These are phyloP conservation scores for Kluyveromyces marxianus DNA, from an alignment of 1,139 yeast species.

Conservation along the genomic window DNA sequence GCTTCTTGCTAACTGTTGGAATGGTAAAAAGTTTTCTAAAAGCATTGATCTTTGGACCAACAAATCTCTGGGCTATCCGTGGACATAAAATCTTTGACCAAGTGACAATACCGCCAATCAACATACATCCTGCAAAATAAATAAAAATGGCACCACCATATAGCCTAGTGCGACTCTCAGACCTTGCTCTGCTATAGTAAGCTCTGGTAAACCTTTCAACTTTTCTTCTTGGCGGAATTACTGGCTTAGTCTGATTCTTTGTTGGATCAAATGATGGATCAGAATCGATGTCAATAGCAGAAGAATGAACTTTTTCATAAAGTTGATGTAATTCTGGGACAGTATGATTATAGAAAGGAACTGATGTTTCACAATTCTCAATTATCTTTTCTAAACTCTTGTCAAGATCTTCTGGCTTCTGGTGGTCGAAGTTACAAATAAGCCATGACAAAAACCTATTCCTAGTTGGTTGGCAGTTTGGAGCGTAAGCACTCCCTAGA, in stretches of 20 bases:
- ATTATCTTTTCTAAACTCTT: not conserved
- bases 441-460: constrained; percentile 1
- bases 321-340: not conserved
- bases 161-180: not conserved
- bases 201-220: constrained; percentile 1
- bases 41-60: not conserved
- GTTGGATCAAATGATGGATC: not conserved
- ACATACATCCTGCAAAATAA: constrained; percentile 2
- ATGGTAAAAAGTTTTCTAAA: constrained; percentile 1
- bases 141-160: constrained; percentile 3
- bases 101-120: constrained; percentile 2
- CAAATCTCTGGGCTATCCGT: not conserved
- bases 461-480: not conserved
- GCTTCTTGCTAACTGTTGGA: not conserved
- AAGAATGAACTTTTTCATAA: not conserved
- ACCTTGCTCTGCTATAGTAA: not conserved
- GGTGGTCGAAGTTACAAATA: constrained; percentile 1
- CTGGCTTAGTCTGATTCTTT: not conserved
- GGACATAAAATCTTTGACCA: constrained; percentile 2
- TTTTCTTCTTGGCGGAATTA: not conserved
- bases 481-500: not conserved
- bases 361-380: not conserved
- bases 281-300: not conserved
- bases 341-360: not conserved
- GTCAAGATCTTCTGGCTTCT: not conserved